Percentiles rank a stretch among this genome's conserved stretches.
Evolutionary conservation across 2,329 filamentous ascomycete species (phyloP).

Genomic region (Claviceps sp.): DNA sequence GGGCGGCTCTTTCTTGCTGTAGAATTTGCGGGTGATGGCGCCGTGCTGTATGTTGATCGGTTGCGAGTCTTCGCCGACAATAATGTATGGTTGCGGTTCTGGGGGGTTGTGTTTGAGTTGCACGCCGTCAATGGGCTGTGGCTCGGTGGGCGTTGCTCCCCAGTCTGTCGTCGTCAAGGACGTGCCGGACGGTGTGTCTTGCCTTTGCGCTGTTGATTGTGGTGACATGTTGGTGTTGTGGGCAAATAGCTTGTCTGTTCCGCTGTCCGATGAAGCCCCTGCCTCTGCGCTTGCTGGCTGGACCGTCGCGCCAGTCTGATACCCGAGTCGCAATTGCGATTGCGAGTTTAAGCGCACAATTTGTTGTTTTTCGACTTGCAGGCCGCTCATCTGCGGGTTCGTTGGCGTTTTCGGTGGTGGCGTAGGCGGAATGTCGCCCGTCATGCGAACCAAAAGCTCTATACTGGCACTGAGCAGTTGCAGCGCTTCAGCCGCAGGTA

Average conservation of each 20-base stretch:
- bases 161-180: background rate
- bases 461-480: slow-evolving; percentile 63
- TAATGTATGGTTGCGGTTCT: slow-evolving; percentile 37
- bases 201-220: slow-evolving; percentile 11
- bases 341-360: slow-evolving; percentile 46
- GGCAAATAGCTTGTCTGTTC: slow-evolving; percentile 12
- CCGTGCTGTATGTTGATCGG: slow-evolving; percentile 66
- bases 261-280: background rate
- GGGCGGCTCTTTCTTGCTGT: slow-evolving; percentile 73
- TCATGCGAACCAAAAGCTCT: slow-evolving; percentile 57
- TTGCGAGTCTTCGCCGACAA: slow-evolving; percentile 57
- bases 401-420: slow-evolving; percentile 51
- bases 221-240: slow-evolving; percentile 15
- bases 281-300: background rate
- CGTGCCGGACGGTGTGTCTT: background rate
- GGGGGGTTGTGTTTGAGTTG: slow-evolving; percentile 26
- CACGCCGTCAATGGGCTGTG: slow-evolving; percentile 39
- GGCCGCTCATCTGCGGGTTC: slow-evolving; percentile 52
- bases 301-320: slow-evolving; percentile 23
- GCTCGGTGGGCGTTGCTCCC: slow-evolving; percentile 7
- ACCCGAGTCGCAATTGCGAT: slow-evolving; percentile 34
- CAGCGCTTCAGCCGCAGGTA: slow-evolving; percentile 62
- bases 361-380: slow-evolving; percentile 48
- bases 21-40: slow-evolving; percentile 84
- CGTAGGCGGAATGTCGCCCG: slow-evolving; percentile 71